Evolutionary conservation across 2,329 filamentous ascomycete genomes (phyloP).

Genomic region (Fusarium sp.): DNA sequence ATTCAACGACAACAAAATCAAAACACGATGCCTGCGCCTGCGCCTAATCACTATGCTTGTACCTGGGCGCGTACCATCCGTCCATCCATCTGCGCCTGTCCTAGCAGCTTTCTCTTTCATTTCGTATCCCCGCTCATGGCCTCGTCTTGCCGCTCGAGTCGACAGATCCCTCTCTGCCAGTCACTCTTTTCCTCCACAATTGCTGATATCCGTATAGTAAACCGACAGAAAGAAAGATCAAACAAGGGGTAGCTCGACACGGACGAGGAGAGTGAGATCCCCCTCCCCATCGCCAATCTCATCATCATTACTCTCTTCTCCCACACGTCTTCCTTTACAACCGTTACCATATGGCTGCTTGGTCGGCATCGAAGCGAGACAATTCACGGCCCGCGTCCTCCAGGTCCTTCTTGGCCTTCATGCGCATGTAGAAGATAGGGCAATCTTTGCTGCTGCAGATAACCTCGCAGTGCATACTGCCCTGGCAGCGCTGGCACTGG

Average conservation of each 20-base stretch:
- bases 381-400: slow-evolving; percentile 95
- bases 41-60: slow-evolving; percentile 27
- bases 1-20: slow-evolving; percentile 36
- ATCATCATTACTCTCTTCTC: neutral
- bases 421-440: slow-evolving; percentile 99
- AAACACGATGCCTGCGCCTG: slow-evolving; percentile 24
- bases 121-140: slow-evolving; percentile 15
- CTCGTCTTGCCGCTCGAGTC: slow-evolving; percentile 12
- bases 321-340: neutral
- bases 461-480: slow-evolving; percentile 97
- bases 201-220: slow-evolving; percentile 5
- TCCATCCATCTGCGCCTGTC: slow-evolving; percentile 10
- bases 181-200: slow-evolving; percentile 4
- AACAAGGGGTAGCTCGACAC: slow-evolving; percentile 4
- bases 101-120: slow-evolving; percentile 20
- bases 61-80: neutral
- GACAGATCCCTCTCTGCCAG: neutral
- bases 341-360: slow-evolving; percentile 70
- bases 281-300: slow-evolving; percentile 5
- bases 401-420: slow-evolving; percentile 99
- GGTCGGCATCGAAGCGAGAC: slow-evolving; percentile 87
- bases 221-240: slow-evolving; percentile 2
- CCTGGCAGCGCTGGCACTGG: slow-evolving; percentile 97
- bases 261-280: neutral
- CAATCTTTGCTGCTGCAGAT: slow-evolving; percentile 97